These are phyloP conservation scores for Theobroma cacao DNA, from an alignment of 345 rosid genomes.

Conservation along the genomic window DNA sequence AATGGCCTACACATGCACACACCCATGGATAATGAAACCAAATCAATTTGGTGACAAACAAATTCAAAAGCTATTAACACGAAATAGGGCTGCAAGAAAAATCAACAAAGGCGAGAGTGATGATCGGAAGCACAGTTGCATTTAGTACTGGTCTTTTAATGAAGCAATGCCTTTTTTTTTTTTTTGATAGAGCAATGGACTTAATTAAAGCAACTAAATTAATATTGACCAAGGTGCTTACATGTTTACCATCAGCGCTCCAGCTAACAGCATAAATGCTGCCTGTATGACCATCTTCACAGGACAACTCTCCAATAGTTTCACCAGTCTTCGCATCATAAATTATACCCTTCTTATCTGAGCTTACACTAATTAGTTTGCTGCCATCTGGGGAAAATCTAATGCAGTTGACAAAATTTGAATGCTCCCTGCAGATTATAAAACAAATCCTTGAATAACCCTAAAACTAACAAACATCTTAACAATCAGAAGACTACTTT, in stretches of 20 bases:
- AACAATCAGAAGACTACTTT: not conserved
- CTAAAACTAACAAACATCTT: not conserved
- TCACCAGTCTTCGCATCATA: conserved; percentile 83
- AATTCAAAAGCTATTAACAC: conserved; percentile 1
- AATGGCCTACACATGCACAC: not conserved
- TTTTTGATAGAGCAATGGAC: not conserved
- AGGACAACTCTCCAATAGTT: conserved; percentile 67
- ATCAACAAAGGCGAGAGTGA: not conserved
- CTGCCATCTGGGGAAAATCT: conserved; percentile 93
- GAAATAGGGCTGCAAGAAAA: not conserved
- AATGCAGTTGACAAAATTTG: conserved; percentile 91
- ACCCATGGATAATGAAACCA: not conserved
- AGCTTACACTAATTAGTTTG: conserved; percentile 83
- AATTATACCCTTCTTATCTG: conserved; percentile 81
- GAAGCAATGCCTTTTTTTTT: not conserved
- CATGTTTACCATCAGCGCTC: conserved; percentile 94
- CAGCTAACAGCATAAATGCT: conserved; percentile 90
- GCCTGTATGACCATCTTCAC: conserved; percentile 84
- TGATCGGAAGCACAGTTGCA: not conserved
- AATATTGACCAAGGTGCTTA: conserved; percentile 16
- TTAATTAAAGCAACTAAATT: not conserved
- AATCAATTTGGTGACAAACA: not conserved
- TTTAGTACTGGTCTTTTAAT: not conserved
- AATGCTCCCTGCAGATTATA: conserved; percentile 58
- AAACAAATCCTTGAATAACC: conserved; percentile 9